phyloP scores from a whole-genome alignment of 352 stramenopile genomes.

The Pythium pectinolyticum region DNA sequence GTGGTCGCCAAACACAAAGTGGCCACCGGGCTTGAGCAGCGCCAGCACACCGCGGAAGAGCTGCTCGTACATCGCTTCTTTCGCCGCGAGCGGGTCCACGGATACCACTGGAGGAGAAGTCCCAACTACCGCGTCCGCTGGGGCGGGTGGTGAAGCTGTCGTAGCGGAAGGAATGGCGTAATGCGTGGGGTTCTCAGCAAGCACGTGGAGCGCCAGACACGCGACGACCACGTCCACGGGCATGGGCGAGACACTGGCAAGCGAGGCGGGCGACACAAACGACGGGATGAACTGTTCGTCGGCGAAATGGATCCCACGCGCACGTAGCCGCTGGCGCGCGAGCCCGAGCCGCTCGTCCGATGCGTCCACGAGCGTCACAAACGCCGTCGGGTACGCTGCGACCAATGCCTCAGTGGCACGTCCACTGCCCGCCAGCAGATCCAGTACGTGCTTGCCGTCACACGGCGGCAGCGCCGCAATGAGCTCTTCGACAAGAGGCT shows the following conservation, averaged over 20 bases:
- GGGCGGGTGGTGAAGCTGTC: no score
- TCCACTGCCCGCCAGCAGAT: conserved; percentile 71
- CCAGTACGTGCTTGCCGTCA: conserved; percentile 50
- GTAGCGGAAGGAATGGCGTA: conserved; percentile 38
- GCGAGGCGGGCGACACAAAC: conserved; percentile 22
- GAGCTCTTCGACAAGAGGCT: conserved; percentile 62
- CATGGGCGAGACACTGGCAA: conserved; percentile 27
- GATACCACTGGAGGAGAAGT: no score
- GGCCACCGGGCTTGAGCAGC: conserved; percentile 57
- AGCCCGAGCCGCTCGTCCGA: conserved; percentile 56
- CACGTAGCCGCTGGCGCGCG: conserved; percentile 42
- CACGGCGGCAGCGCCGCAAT: conserved; percentile 63
- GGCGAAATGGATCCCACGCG: conserved; percentile 13
- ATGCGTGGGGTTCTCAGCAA: conserved; percentile 53
- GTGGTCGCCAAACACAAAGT: conserved; percentile 72
- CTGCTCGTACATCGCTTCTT: conserved; percentile 43
- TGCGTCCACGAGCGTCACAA: conserved; percentile 57
- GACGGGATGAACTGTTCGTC: conserved; percentile 35
- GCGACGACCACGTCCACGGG: conserved; percentile 59
- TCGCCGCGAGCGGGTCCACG: not conserved
- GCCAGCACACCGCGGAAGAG: conserved; percentile 58
- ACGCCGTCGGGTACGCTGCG: conserved; percentile 55
- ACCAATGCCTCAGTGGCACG: conserved; percentile 52
- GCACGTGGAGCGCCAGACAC: conserved; percentile 69
- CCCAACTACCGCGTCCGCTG: no score